Conservation (phyloP, 2,329 filamentous ascomycete genomes). For the Pseudogymnoascus sp. region DNA sequence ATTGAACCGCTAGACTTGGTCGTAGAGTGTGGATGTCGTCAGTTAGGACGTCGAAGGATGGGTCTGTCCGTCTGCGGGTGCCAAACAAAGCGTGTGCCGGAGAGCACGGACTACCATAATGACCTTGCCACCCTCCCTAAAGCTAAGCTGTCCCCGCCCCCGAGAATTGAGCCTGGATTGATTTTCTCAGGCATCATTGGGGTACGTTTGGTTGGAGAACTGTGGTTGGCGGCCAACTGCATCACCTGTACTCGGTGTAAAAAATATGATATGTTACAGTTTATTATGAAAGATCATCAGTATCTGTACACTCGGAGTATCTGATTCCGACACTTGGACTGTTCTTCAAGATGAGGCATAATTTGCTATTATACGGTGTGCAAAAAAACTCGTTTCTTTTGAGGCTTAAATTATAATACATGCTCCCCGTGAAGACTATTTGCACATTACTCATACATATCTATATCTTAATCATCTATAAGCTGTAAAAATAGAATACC, state of each 20-base stretch:
- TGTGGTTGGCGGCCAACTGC: neutral
- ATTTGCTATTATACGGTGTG: neutral
- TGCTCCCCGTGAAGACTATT: too few relatives aligned
- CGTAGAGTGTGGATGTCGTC: constrained; percentile 3
- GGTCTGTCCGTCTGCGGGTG: neutral
- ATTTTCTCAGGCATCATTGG: constrained; percentile 5
- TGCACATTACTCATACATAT: neutral
- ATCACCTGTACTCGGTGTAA: constrained; percentile 1
- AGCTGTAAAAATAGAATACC: neutral
- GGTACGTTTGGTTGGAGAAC: neutral
- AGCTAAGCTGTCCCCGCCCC: neutral
- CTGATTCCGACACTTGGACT: neutral
- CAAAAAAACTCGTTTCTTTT: neutral
- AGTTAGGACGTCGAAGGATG: constrained; percentile 1
- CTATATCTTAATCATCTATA: constrained; percentile 5
- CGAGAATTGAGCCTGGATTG: constrained; percentile 1
- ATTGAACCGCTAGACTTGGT: constrained; percentile 5
- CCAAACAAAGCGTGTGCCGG: constrained; percentile 7
- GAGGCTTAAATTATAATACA: neutral
- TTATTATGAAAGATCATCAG: neutral
- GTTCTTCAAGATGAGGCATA: neutral
- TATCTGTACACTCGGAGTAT: neutral
- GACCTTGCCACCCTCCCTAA: constrained; percentile 6
- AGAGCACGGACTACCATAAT: constrained; percentile 7
- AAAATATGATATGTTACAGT: neutral